Evolutionary conservation across 768 basidiomycete species (phyloP), one percentile per base, ranked within the genome.

Genomic region (Pisolithus marmoratus): DNA sequence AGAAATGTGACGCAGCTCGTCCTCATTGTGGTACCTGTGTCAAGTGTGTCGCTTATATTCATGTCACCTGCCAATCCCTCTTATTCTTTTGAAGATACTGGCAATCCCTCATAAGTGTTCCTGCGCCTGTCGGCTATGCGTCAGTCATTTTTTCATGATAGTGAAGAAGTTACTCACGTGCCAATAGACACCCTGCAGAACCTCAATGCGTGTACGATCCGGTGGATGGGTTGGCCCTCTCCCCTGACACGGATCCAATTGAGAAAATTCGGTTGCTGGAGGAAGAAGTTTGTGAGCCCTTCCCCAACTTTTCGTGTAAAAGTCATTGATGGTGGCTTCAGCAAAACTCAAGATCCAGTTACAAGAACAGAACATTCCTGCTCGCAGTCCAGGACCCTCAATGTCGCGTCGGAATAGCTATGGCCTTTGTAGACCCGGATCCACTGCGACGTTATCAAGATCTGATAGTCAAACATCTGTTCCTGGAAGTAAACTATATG

Each of bases 1-100:
- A 92, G 89, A 91, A 90, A 86, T 93, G 90, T 58, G 90, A 93
- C 68, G 90, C 90, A 38, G 79, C 84, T 38, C 84, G 90, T 56
- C 90, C 90, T 12, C 87, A 91, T 65, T 93, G 90, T 63, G 78
- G 82, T 38, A 90, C 90, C 48, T 92, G 90, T 60, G 79, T 89
- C 54, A 90, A 85, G 88, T 89, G 59, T 61, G 83, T 76, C 46
- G n/a, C n/a, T 27, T 49, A 29, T n/a, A 47, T 46, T 40, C 38
- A 49, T 52, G 29, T 27, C 22, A 46, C 24, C 4, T 19, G 24
- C 48, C 36, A 8, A 8, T 37, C 2, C 43, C 44, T 48, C 52
- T 61, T 53, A 65, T 38, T 36, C 15, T 40, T 58, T 20, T 46
- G 23, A 52, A 90, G 87, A 69, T 84, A 89, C 66, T 90, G 89